A percentile compares a stretch with the other conserved stretches of the same genome.
phyloP scores from a whole-genome alignment of 306 rosid species.

The Benincasa hispida region DNA sequence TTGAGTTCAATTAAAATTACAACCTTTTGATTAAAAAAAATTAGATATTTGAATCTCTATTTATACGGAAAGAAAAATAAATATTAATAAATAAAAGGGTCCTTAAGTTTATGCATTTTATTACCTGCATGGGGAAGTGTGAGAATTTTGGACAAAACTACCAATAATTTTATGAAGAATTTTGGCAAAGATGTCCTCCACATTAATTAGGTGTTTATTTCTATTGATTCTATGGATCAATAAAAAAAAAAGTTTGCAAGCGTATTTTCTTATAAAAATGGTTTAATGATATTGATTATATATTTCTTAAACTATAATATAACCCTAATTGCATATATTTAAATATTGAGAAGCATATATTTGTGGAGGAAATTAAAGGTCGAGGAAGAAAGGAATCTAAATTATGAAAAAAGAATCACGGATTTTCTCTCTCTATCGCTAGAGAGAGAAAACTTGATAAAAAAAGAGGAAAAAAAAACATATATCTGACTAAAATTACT shows the following conservation, averaged over 20 bases:
- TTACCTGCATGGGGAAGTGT: not conserved
- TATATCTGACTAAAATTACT: not conserved
- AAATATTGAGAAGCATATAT: not conserved
- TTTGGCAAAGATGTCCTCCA: not conserved
- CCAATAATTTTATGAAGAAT: not conserved
- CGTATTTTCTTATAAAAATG: not conserved
- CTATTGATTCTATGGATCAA: not conserved
- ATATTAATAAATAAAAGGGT: not conserved
- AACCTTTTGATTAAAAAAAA: too few relatives aligned
- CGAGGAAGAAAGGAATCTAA: not conserved
- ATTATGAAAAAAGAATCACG: not conserved
- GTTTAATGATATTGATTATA: not conserved
- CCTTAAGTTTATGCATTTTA: not conserved
- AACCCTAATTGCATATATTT: not conserved
- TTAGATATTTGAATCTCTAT: too few relatives aligned
- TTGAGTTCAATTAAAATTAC: too few relatives aligned
- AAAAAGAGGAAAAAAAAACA: not conserved
- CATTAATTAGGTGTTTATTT: not conserved
- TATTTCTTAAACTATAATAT: not conserved
- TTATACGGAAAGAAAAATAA: too few relatives aligned
- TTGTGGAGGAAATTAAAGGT: not conserved
- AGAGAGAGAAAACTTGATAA: not conserved
- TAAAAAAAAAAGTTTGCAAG: not conserved
- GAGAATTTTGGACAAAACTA: not conserved
- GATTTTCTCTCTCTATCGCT: not conserved